These are phyloP conservation scores for Arabidopsis lyrata DNA, from an alignment of 441 rosid species.

Conservation along the genomic window DNA sequence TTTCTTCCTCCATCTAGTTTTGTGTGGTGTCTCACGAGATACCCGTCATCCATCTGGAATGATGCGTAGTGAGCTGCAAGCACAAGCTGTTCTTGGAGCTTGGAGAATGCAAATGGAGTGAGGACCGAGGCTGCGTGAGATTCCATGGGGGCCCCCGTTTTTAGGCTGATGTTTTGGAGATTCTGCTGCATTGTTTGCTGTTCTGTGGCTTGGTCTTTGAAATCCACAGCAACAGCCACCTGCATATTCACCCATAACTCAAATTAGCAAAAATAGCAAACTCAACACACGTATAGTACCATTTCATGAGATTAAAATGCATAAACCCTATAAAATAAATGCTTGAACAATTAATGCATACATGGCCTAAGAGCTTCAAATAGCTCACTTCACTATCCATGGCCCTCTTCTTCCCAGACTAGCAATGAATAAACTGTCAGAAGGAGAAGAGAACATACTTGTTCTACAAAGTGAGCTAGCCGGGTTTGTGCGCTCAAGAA, in stretches of 20 bases:
- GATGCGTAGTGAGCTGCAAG: slow-evolving; percentile 97
- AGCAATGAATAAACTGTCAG: slow-evolving; percentile 14
- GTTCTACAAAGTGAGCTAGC: slow-evolving; percentile 92
- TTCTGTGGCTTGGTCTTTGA: slow-evolving; percentile 95
- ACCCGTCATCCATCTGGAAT: slow-evolving; percentile 86
- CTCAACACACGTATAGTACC: neutral
- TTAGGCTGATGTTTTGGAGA: slow-evolving; percentile 85
- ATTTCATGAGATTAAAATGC: neutral
- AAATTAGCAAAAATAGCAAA: neutral
- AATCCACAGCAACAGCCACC: slow-evolving; percentile 89
- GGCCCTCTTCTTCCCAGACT: slow-evolving; percentile 1
- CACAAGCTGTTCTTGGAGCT: slow-evolving; percentile 96
- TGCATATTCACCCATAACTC: slow-evolving; percentile 36
- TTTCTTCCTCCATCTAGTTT: slow-evolving; percentile 91
- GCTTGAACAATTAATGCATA: slow-evolving; percentile 7
- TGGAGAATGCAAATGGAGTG: slow-evolving; percentile 92
- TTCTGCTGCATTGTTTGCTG: slow-evolving; percentile 98
- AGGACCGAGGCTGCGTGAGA: slow-evolving; percentile 86
- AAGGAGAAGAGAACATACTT: slow-evolving; percentile 57
- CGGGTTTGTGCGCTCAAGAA: slow-evolving; percentile 91
- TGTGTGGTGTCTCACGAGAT: slow-evolving; percentile 93
- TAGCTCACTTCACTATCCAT: slow-evolving; percentile 18
- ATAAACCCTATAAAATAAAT: neutral
- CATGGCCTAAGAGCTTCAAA: slow-evolving; percentile 17
- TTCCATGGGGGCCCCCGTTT: slow-evolving; percentile 98